Evolutionary conservation across 2,329 filamentous ascomycete species (phyloP).

Genomic region (Microcyclospora pomicola): DNA sequence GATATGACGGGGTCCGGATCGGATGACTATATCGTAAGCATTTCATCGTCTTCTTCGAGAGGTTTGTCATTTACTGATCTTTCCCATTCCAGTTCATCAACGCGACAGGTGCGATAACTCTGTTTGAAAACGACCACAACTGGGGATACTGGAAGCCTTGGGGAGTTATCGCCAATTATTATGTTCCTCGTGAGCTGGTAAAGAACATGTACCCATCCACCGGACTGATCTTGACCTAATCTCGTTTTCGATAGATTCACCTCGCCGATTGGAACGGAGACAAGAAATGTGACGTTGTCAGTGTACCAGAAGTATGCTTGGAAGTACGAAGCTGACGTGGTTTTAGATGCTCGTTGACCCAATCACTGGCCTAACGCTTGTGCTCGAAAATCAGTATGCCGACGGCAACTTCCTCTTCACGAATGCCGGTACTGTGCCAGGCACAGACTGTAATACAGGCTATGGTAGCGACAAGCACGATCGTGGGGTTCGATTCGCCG

Average conservation of each 20-base stretch:
- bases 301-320: too few species aligned
- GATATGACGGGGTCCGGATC: constrained; percentile 6
- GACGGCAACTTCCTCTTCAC: not conserved
- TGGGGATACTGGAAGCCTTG: constrained; percentile 3
- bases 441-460: constrained; percentile 2
- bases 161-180: constrained; percentile 1
- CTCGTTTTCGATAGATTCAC: not conserved
- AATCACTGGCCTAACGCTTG: constrained; percentile 1
- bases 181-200: constrained; percentile 1
- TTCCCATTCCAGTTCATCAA: constrained; percentile 1
- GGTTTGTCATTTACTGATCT: not conserved
- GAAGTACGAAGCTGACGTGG: too few species aligned
- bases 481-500: constrained; percentile 2
- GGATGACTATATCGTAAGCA: constrained; percentile 4
- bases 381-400: not conserved
- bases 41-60: not conserved
- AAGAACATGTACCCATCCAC: too few species aligned
- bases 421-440: constrained; percentile 1
- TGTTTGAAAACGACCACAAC: constrained; percentile 4
- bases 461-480: constrained; percentile 4
- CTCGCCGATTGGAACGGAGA: constrained; percentile 5
- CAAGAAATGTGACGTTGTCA: constrained; percentile 4
- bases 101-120: constrained; percentile 2
- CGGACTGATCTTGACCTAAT: too few species aligned
- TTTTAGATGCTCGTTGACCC: constrained; percentile 1